A percentile compares a stretch with the other conserved stretches of the same genome.
These are phyloP conservation scores for Microdochium trichocladiopsis DNA, from an alignment of 2,329 filamentous ascomycete genomes.

Conservation along the genomic window DNA sequence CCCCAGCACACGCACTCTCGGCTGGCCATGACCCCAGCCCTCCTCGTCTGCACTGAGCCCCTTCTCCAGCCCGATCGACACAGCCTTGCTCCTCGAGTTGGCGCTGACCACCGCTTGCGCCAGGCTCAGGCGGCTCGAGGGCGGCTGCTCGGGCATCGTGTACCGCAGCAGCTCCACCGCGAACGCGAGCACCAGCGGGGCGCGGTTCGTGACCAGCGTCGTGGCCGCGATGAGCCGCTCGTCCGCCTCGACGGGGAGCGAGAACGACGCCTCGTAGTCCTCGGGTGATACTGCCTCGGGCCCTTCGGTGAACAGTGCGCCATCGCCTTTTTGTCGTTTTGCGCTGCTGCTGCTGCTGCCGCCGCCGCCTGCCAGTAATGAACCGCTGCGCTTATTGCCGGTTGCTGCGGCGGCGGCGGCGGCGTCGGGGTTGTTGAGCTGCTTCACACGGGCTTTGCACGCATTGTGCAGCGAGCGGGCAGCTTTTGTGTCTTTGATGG, in stretches of 20 bases:
- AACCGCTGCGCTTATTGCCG: conserved; percentile 12
- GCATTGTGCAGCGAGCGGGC: conserved; percentile 44
- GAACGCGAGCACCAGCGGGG: conserved; percentile 77
- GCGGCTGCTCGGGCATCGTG: conserved; percentile 80
- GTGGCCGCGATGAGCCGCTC: conserved; percentile 53
- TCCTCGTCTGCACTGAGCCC: conserved; percentile 60
- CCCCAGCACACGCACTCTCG: conserved; percentile 64
- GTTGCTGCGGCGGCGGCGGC: conserved; percentile 10
- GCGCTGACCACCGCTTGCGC: conserved; percentile 78
- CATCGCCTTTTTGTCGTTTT: conserved; percentile 24
- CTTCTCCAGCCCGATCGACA: conserved; percentile 64
- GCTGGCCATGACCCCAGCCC: conserved; percentile 70
- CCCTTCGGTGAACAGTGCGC: conserved; percentile 18
- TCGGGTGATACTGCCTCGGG: conserved; percentile 36
- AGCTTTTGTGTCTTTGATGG: conserved; percentile 39
- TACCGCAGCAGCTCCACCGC: conserved; percentile 65
- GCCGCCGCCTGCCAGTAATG: conserved; percentile 21
- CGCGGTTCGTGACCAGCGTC: conserved; percentile 66
- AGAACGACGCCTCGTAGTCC: conserved; percentile 56
- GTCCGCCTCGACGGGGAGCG: conserved; percentile 48
- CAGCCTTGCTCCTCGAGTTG: conserved; percentile 71
- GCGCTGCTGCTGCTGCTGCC: conserved; percentile 7
- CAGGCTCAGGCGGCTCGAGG: conserved; percentile 75
- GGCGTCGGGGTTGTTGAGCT: conserved; percentile 12
- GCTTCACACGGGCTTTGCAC: conserved; percentile 46